Evolutionary conservation across 495 filamentous ascomycete genomes (phyloP), one percentile per base, ranked within the genome.

Genomic region (Penicillium soppii): DNA sequence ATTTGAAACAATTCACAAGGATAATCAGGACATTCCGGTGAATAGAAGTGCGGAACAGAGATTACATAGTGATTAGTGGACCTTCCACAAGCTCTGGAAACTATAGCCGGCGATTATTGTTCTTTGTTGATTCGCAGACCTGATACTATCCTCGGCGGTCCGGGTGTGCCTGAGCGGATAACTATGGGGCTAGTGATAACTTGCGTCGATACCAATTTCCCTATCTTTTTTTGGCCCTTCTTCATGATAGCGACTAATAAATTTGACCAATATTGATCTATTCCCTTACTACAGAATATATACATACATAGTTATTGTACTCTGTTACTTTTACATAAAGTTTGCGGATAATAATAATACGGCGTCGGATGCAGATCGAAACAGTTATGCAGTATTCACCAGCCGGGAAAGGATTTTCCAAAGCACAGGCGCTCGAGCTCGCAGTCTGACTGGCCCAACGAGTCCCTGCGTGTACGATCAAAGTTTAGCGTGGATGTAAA

Each of bases 401-500:
- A 25, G 38, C 15, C 22, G n/a, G 22, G 22, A 42, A 42, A 8
- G 26, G 19, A 45, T 32, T 30, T 45, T 7, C 26, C 38, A 12
- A 22, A 5, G 27, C 17, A 37, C n/a, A 30, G 50, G 42, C 32
- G 50, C 43, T 39, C 29, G 29, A 41, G 32, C 49, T 44, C 43
- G n/a, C 35, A 23, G 42, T 27, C 48, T 50, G 13, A 47, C 55
- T 50, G 55, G 49, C 23, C 26, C 15, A 29, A 10, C 23, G 35
- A 33, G 50, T 50, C 54, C 50, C 54, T 57, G 53, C 53, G 42
- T 48, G 30, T 50, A 44, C 54, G 55, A 58, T 54, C 55, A 48
- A 37, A 42, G 49, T 39, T 40, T 33, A 47, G 33, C 10, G 51
- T 52, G 27, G 43, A 12, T 21, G 22, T 47, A 47, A 22, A 32